Evolutionary conservation across 306 rosid genomes (phyloP).

Genomic region (Boehmeria nivea): DNA sequence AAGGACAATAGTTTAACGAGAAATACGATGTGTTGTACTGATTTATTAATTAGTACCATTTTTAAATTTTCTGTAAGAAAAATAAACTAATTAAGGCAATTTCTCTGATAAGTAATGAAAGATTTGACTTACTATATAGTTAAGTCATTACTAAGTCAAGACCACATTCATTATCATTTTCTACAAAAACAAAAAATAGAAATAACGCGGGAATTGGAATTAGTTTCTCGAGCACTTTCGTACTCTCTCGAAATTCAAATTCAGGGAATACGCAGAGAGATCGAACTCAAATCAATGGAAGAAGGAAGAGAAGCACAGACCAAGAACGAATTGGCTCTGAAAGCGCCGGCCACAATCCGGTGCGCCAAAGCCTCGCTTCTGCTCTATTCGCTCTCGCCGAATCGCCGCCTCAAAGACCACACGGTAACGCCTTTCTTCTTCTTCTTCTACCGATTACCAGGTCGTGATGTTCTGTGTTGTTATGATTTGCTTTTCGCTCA

Average conservation of each 20-base stretch:
- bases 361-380: slow-evolving; percentile 50
- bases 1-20: no score
- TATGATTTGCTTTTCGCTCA: no score
- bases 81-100: no score
- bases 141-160: no score
- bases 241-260: not conserved
- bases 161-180: not conserved
- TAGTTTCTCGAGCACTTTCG: not conserved
- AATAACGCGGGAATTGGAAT: not conserved
- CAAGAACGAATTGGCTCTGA: slow-evolving; percentile 19
- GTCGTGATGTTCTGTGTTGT: no score
- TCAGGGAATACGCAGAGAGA: not conserved
- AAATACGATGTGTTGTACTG: no score
- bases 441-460: no score
- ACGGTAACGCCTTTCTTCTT: not conserved
- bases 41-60: no score
- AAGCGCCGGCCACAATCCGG: slow-evolving; percentile 28
- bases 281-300: slow-evolving; percentile 13
- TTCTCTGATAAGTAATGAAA: no score
- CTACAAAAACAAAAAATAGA: not conserved
- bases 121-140: no score
- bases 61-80: no score
- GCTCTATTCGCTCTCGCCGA: slow-evolving; percentile 26
- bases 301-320: slow-evolving; percentile 18
- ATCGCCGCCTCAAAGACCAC: slow-evolving; percentile 7